Percentiles rank a stretch among this genome's conserved stretches.
These are phyloP conservation scores for Vitis labrusca DNA, from an alignment of 164 flowering plant genomes.

Conservation along the genomic window DNA sequence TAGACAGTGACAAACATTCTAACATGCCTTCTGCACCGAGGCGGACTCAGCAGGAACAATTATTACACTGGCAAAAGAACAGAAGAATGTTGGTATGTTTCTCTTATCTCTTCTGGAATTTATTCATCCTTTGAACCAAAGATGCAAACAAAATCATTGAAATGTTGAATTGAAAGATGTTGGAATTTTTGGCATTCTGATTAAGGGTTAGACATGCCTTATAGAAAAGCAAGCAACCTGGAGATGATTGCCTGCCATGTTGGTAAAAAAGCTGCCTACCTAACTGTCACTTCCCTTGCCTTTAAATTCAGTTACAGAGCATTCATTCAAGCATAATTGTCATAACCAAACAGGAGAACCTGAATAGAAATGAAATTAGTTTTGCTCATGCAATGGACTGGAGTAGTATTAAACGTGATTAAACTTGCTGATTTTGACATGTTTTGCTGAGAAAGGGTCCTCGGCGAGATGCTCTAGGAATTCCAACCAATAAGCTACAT, in stretches of 20 bases:
- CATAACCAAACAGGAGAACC: no score
- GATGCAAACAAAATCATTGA: background rate
- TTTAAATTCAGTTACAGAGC: background rate
- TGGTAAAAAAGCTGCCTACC: background rate
- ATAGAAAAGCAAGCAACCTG: background rate
- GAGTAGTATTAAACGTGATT: no score
- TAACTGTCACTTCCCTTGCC: background rate
- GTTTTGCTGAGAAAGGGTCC: no score
- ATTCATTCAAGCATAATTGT: background rate
- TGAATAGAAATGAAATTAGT: no score
- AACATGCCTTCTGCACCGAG: constrained; percentile 18
- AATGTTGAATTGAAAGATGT: no score
- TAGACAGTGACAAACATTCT: constrained; percentile 25
- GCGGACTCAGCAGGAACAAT: constrained; percentile 43
- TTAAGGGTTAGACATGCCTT: no score
- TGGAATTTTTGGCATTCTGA: no score
- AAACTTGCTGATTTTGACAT: no score
- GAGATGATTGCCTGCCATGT: background rate
- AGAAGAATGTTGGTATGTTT: constrained; percentile 37
- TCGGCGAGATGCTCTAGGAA: no score
- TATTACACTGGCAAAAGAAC: constrained; percentile 40
- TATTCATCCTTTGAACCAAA: background rate
- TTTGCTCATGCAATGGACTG: no score
- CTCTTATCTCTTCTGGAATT: background rate
- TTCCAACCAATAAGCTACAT: no score